Percentiles rank a stretch among this genome's conserved stretches.
Conservation (phyloP, 305 asterid genomes). For the Fraxinus xanthoxyloides region DNA sequence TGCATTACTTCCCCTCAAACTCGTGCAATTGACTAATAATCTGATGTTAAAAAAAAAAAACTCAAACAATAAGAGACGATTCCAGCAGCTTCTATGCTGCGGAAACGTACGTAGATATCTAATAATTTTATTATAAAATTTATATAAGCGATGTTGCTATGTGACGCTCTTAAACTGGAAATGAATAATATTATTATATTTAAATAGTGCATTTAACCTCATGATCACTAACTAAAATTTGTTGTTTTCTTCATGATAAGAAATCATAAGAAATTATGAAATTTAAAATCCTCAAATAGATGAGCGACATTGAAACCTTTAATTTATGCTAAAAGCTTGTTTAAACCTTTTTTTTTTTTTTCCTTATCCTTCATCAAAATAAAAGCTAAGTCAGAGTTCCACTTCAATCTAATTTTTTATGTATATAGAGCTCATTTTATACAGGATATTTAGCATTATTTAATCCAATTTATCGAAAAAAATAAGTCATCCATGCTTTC, state of each 20-base stretch:
- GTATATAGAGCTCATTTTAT: neutral
- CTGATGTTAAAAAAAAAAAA: neutral
- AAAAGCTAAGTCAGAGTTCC: conserved; percentile 12
- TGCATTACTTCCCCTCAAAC: neutral
- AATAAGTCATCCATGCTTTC: neutral
- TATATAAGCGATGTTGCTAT: too few species aligned
- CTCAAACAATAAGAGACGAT: neutral
- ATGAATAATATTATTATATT: neutral
- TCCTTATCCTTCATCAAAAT: conserved; percentile 7
- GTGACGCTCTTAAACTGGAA: too few species aligned
- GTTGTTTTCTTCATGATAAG: neutral
- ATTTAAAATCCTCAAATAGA: conserved; percentile 27
- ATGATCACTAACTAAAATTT: neutral
- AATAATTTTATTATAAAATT: neutral
- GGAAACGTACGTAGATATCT: neutral
- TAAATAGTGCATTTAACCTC: conserved; percentile 3
- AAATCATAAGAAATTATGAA: conserved; percentile 16
- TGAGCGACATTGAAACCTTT: conserved; percentile 15
- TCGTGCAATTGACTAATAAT: neutral
- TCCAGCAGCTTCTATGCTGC: neutral
- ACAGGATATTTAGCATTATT: neutral
- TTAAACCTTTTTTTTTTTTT: neutral
- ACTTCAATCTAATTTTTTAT: neutral
- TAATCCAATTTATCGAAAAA: neutral
- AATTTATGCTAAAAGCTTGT: conserved; percentile 10